A percentile compares a stretch with the other conserved stretches of the same genome.
phyloP scores from a whole-genome alignment of 2,329 filamentous ascomycete genomes.

The Claviceps pazoutovae region DNA sequence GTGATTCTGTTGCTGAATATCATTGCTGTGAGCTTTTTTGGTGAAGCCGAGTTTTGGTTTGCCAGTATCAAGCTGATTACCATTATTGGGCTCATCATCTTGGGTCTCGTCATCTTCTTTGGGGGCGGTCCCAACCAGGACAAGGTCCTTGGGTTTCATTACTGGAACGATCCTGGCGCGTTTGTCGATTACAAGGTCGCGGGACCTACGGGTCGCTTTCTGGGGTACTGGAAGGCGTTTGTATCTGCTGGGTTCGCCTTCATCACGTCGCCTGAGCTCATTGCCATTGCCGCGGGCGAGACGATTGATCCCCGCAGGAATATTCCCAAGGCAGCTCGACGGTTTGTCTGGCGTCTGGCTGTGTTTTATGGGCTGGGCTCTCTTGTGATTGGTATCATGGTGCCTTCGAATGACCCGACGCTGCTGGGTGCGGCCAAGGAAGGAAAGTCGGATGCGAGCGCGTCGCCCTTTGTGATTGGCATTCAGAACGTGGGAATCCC shows the following conservation, averaged over 20 bases:
- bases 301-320: conserved; percentile 49
- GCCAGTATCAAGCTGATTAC: conserved; percentile 46
- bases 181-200: conserved; percentile 33
- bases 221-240: conserved; percentile 44
- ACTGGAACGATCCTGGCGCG: conserved; percentile 26
- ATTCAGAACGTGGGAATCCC: conserved; percentile 52
- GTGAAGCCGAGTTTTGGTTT: conserved; percentile 49
- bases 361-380: conserved; percentile 51
- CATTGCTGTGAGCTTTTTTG: conserved; percentile 41
- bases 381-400: conserved; percentile 46
- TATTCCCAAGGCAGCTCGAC: conserved; percentile 49
- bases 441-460: conserved; percentile 34
- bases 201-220: conserved; percentile 37
- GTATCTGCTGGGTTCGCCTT: conserved; percentile 48
- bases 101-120: conserved; percentile 41
- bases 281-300: conserved; percentile 51
- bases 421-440: conserved; percentile 33
- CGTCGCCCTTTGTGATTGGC: conserved; percentile 52
- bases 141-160: conserved; percentile 29
- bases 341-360: conserved; percentile 47
- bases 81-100: conserved; percentile 42
- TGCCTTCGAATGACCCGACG: conserved; percentile 48
- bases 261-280: conserved; percentile 48
- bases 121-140: conserved; percentile 38
- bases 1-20: conserved; percentile 43